These are phyloP conservation scores for Suillus americanus DNA, from an alignment of 768 basidiomycete species.

Conservation along the genomic window DNA sequence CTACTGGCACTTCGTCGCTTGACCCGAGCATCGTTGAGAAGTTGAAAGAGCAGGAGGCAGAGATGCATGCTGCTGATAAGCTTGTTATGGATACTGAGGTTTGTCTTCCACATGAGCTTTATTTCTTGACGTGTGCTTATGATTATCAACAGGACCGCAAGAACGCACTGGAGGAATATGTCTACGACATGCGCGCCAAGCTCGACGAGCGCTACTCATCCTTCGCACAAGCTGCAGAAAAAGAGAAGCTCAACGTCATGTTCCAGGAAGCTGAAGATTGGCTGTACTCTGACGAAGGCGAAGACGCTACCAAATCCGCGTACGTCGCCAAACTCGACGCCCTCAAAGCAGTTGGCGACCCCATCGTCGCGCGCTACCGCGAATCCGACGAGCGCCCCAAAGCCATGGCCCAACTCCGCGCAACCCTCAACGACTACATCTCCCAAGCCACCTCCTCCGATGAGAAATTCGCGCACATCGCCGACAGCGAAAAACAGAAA, in stretches of 20 bases:
- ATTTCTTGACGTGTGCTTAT: too few species aligned
- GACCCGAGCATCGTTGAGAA: slow-evolving; percentile 63
- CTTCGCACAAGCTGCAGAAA: slow-evolving; percentile 76
- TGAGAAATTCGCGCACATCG: slow-evolving; percentile 88
- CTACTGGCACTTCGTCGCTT: slow-evolving; percentile 62
- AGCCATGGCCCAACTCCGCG: slow-evolving; percentile 74
- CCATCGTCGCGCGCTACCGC: slow-evolving; percentile 77
- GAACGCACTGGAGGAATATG: slow-evolving; percentile 98
- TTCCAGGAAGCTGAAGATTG: slow-evolving; percentile 88
- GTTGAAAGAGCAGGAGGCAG: slow-evolving; percentile 77
- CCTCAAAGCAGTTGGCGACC: slow-evolving; percentile 85
- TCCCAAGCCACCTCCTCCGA: slow-evolving; percentile 78
- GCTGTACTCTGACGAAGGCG: slow-evolving; percentile 96
- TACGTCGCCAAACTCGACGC: slow-evolving; percentile 82
- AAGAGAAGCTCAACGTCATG: slow-evolving; percentile 67
- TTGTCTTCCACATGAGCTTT: too few species aligned
- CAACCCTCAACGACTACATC: slow-evolving; percentile 86
- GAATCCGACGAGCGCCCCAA: slow-evolving; percentile 81
- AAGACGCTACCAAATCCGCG: slow-evolving; percentile 94
- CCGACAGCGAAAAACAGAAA: slow-evolving; percentile 80
- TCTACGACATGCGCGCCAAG: slow-evolving; percentile 93
- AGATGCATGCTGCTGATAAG: slow-evolving; percentile 91
- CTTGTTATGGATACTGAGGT: slow-evolving; percentile 98
- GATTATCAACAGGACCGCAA: slow-evolving; percentile 75
- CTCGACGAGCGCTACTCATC: slow-evolving; percentile 84